Conservation (phyloP, 1,284 basidiomycete genomes). For the Gomphus bonarii region DNA sequence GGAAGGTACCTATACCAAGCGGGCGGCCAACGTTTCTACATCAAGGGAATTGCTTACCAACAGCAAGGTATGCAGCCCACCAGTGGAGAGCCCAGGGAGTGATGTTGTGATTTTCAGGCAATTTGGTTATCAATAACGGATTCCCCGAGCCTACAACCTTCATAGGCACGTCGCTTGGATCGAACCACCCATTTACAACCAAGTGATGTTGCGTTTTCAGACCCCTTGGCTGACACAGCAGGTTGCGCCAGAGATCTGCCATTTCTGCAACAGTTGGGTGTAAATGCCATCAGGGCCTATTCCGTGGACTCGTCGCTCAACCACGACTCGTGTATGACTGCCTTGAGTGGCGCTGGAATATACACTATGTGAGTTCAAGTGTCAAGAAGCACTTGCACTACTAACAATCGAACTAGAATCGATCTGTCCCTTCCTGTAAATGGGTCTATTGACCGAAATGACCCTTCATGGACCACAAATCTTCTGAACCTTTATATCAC, state of each 20-base stretch:
- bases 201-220: slow-evolving; percentile 28
- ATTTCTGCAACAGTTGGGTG: slow-evolving; percentile 57
- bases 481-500: slow-evolving; percentile 70
- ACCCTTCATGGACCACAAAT: slow-evolving; percentile 76
- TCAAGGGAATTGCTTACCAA: slow-evolving; percentile 90
- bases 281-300: slow-evolving; percentile 77
- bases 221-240: slow-evolving; percentile 61
- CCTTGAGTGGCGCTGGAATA: slow-evolving; percentile 71
- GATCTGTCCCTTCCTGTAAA: slow-evolving; percentile 80
- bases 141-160: slow-evolving; percentile 75
- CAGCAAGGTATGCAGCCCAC: slow-evolving; percentile 51
- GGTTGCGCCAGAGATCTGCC: slow-evolving; percentile 75
- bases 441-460: slow-evolving; percentile 72
- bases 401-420: slow-evolving; percentile 37
- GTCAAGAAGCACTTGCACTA: slow-evolving; percentile 6
- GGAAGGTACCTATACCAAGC: slow-evolving; percentile 74
- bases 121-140: slow-evolving; percentile 38
- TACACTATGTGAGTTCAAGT: slow-evolving; percentile 65
- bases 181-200: slow-evolving; percentile 7
- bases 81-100: not conserved
- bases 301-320: slow-evolving; percentile 74
- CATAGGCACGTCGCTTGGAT: slow-evolving; percentile 31
- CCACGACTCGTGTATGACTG: slow-evolving; percentile 80
- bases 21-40: slow-evolving; percentile 72
- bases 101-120: not conserved